A percentile compares a stretch with the other conserved stretches of the same genome.
Conservation (phyloP, 2,329 filamentous ascomycete species). For the Leptographium lundbergii region DNA sequence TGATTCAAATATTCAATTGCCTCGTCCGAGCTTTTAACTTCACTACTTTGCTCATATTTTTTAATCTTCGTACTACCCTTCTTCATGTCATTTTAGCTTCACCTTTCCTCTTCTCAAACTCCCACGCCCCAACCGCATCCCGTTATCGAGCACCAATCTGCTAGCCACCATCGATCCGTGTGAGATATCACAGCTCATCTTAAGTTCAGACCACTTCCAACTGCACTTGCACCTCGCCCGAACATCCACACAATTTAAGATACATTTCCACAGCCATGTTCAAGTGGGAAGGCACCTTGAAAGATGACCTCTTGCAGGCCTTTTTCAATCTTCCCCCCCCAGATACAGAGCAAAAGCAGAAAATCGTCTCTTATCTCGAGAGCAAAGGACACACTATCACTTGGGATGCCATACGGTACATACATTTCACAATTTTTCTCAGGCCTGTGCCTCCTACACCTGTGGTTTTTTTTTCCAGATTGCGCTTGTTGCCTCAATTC, state of each 20-base stretch:
- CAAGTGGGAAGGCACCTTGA: constrained; percentile 9
- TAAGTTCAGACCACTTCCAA: neutral
- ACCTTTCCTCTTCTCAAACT: neutral
- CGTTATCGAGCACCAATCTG: neutral
- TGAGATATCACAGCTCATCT: neutral
- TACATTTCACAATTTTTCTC: neutral
- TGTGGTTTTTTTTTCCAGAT: neutral
- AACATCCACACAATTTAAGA: neutral
- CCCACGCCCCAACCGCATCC: neutral
- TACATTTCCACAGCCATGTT: constrained; percentile 1
- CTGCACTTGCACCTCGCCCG: neutral
- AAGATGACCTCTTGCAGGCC: constrained; percentile 11
- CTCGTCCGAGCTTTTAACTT: neutral
- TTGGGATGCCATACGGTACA: constrained; percentile 16
- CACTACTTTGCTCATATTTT: neutral
- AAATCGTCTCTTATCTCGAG: constrained; percentile 9
- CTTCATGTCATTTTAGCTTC: neutral
- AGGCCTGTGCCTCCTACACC: neutral
- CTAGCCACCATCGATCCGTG: neutral
- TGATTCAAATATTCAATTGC: neutral
- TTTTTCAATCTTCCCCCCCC: constrained; percentile 5
- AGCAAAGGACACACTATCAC: constrained; percentile 12
- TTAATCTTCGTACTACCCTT: neutral
- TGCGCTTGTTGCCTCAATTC: neutral
- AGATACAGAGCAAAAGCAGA: constrained; percentile 9